Evolutionary conservation across 176 grass and related monocot species (phyloP).

Genomic region (Carex cristatella): DNA sequence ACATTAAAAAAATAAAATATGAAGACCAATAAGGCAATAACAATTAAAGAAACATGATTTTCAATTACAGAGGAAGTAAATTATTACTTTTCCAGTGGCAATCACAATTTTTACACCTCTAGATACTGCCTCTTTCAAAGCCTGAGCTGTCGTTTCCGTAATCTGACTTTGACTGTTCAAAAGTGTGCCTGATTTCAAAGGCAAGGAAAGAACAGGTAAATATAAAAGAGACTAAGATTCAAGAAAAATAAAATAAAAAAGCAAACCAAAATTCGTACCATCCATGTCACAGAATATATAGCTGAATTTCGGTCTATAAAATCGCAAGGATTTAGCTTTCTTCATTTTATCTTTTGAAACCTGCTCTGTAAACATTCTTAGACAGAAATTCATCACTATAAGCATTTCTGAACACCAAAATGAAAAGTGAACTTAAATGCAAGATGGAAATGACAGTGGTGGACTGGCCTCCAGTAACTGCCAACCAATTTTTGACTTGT

Average conservation of each 20-base stretch:
- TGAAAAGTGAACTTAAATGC: not conserved
- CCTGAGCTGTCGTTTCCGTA: conserved; percentile 64
- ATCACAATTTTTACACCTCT: conserved; percentile 91
- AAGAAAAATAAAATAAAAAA: conserved; percentile 10
- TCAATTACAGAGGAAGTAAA: not conserved
- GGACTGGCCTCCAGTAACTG: not conserved
- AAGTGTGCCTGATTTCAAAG: conserved; percentile 67
- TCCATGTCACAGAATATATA: conserved; percentile 98
- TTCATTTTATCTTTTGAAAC: conserved; percentile 38
- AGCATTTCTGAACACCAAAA: not conserved
- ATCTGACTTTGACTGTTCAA: conserved; percentile 95
- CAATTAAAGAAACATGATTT: conserved; percentile 6
- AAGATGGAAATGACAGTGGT: not conserved
- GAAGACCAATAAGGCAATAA: conserved; percentile 10
- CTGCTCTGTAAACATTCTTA: conserved; percentile 73
- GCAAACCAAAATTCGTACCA: conserved; percentile 44
- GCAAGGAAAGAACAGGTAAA: conserved; percentile 8
- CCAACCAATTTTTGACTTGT: not conserved
- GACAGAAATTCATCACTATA: conserved; percentile 32
- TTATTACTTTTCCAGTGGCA: conserved; percentile 87
- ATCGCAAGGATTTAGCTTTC: conserved; percentile 64
- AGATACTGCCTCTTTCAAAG: conserved; percentile 77
- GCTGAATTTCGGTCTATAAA: conserved; percentile 92
- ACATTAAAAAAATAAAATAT: conserved; percentile 32
- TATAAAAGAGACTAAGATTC: conserved; percentile 11